Conservation (phyloP, 2,329 filamentous ascomycete species). For the Neofusicoccum parvum region DNA sequence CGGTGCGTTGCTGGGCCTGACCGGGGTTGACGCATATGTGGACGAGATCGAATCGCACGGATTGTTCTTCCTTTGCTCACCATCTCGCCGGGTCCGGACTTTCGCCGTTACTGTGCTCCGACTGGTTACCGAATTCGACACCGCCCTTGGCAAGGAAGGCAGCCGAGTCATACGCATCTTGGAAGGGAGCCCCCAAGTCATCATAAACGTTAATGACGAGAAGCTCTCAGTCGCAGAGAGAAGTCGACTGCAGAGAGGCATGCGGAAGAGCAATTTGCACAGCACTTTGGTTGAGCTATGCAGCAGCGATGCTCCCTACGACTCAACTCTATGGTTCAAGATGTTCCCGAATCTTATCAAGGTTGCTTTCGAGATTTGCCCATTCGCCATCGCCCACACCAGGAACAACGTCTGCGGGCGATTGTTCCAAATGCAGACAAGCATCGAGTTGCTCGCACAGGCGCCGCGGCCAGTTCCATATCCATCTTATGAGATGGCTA, state of each 20-base stretch:
- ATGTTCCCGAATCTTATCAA: slow-evolving; percentile 94
- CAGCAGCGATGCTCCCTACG: slow-evolving; percentile 92
- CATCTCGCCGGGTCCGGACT: slow-evolving; percentile 83
- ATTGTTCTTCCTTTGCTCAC: slow-evolving; percentile 94
- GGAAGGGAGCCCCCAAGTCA: slow-evolving; percentile 82
- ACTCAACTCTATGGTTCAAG: slow-evolving; percentile 95
- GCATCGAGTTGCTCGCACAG: slow-evolving; percentile 78
- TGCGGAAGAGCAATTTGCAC: slow-evolving; percentile 79
- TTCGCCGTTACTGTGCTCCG: slow-evolving; percentile 92
- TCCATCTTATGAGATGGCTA: slow-evolving; percentile 63
- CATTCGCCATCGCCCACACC: slow-evolving; percentile 86
- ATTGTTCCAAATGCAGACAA: slow-evolving; percentile 88
- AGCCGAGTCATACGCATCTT: slow-evolving; percentile 88
- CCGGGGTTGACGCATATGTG: slow-evolving; percentile 87
- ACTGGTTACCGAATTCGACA: slow-evolving; percentile 91
- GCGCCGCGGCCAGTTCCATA: slow-evolving; percentile 52
- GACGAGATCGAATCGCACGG: slow-evolving; percentile 97
- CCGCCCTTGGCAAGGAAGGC: slow-evolving; percentile 77
- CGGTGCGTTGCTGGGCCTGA: slow-evolving; percentile 78
- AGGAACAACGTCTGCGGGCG: slow-evolving; percentile 91
- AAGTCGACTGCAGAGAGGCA: slow-evolving; percentile 86
- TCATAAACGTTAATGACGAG: slow-evolving; percentile 92
- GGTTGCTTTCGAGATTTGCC: slow-evolving; percentile 86
- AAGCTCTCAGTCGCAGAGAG: slow-evolving; percentile 88
- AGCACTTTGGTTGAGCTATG: slow-evolving; percentile 91